Evolutionary conservation across 805 yeast genomes (phyloP), one percentile per base, ranked within the genome.

Genomic region (Groenewaldozyma salmanticensis): DNA sequence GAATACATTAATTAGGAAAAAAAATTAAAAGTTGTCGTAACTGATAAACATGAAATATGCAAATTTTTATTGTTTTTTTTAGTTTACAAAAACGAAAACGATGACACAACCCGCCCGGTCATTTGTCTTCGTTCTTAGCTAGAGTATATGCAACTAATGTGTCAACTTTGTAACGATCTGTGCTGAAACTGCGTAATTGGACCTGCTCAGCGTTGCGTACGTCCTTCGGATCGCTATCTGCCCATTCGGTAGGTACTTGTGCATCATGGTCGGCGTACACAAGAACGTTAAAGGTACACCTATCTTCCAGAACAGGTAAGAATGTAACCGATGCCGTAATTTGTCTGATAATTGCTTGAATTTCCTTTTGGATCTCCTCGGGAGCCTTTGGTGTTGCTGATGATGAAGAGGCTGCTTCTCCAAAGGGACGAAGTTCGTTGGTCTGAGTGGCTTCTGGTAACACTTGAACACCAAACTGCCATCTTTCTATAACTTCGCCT

Each of bases 301-400:
- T 68, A 11, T 71, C 76, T 7, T 74, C 75, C 21, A 88, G 62
- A 19, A 80, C 71, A 0, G 97, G 97, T 32, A 88, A 67, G 55
- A 87, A 86, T 0, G 95, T 76, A 1, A 83, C 84, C 33, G 92
- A 79, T 0, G 95, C 85, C 0, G 95, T 85, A 39, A 88, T 82
- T 52, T 88, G 96, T 40, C 96, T 72, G 31, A 88, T 77, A 4
- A 88, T 78, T 0, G 86, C 75, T 58, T 84, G 90, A n/a, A 87
- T 84, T 49, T 86, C 92, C 39, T 62, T 66, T 49, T 81, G 88
- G 2, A 79, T 73, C 24, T 71, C 72, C 2, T 69, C 74, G 24
- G 53, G 64, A 19, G 63, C 48, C 47, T 66, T 70, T 7, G 50
- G 42, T 3, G 24, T 6, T 17, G 17, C 27, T 13, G 16, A 33